Evolutionary conservation across 371 early-diverging fungal genomes (phyloP).

Genomic region (Mortierella sp.): DNA sequence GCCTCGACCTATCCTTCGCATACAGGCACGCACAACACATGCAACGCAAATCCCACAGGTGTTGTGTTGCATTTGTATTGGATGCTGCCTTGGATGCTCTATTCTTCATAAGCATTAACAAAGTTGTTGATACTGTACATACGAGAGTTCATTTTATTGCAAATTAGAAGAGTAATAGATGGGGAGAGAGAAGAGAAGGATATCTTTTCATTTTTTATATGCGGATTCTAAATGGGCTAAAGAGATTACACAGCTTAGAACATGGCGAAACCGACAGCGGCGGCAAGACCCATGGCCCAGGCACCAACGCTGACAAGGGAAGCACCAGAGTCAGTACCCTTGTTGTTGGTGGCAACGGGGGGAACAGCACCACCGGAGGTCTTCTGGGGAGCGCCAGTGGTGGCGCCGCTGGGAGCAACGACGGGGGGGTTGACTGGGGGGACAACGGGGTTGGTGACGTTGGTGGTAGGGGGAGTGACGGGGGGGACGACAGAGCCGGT

Average conservation of each 20-base stretch:
- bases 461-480: neutral
- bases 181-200: constrained; percentile 63
- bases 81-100: neutral
- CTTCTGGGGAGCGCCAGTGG: neutral
- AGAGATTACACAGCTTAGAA: constrained; percentile 19
- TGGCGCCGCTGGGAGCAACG: neutral
- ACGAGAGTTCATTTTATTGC: neutral
- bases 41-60: neutral
- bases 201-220: constrained; percentile 4
- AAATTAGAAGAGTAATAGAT: neutral
- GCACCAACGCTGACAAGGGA: constrained; percentile 35
- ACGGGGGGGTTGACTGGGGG: neutral
- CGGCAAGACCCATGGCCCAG: constrained; percentile 50
- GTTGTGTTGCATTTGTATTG: neutral
- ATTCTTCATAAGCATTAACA: neutral
- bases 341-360: constrained; percentile 16
- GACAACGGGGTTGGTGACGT: neutral
- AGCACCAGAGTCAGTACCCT: constrained; percentile 17
- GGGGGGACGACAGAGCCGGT: constrained; percentile 24
- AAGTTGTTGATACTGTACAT: neutral
- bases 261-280: constrained; percentile 35
- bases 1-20: too few relatives aligned
- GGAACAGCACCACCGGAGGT: neutral
- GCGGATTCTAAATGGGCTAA: neutral
- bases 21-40: neutral